phyloP scores from a whole-genome alignment of 2,329 filamentous ascomycete genomes.

The Allantophomopsis cytisporea region DNA sequence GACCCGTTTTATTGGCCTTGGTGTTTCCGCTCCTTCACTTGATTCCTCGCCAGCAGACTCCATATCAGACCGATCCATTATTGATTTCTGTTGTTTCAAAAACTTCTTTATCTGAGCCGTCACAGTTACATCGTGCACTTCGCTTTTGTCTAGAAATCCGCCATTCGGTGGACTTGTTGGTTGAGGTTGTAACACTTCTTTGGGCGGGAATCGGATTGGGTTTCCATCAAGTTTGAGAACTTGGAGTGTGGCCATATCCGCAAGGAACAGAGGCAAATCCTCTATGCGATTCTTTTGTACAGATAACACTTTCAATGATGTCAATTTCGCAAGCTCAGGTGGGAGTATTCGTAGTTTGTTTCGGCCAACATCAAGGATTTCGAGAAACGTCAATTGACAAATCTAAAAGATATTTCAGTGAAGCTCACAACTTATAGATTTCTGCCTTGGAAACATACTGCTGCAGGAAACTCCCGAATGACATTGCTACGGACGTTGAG shows the following conservation, averaged over 20 bases:
- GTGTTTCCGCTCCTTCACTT: slow-evolving; percentile 69
- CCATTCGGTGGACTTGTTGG: slow-evolving; percentile 41
- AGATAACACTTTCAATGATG: slow-evolving; percentile 78
- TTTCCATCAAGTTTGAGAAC: slow-evolving; percentile 87
- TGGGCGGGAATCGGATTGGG: slow-evolving; percentile 67
- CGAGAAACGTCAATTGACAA: slow-evolving; percentile 71
- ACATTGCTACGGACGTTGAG: slow-evolving; percentile 69
- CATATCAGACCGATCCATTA: slow-evolving; percentile 36
- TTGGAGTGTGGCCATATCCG: slow-evolving; percentile 80
- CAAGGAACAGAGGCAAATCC: slow-evolving; percentile 69
- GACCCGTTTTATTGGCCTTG: slow-evolving; percentile 50
- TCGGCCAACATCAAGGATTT: slow-evolving; percentile 84
- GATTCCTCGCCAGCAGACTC: slow-evolving; percentile 45
- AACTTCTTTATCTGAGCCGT: slow-evolving; percentile 50
- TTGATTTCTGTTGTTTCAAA: slow-evolving; percentile 32
- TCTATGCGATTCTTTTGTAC: slow-evolving; percentile 79
- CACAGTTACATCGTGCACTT: slow-evolving; percentile 45
- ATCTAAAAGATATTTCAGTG: slow-evolving; percentile 36
- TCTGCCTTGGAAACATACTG: slow-evolving; percentile 29
- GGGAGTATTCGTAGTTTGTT: slow-evolving; percentile 74
- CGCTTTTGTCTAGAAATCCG: slow-evolving; percentile 42
- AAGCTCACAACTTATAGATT: too few species aligned
- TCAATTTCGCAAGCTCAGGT: slow-evolving; percentile 64
- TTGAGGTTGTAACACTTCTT: slow-evolving; percentile 49
- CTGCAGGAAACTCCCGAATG: slow-evolving; percentile 52